phyloP scores from a whole-genome alignment of 23 red algal species.

The Rhodosorus marinus region DNA sequence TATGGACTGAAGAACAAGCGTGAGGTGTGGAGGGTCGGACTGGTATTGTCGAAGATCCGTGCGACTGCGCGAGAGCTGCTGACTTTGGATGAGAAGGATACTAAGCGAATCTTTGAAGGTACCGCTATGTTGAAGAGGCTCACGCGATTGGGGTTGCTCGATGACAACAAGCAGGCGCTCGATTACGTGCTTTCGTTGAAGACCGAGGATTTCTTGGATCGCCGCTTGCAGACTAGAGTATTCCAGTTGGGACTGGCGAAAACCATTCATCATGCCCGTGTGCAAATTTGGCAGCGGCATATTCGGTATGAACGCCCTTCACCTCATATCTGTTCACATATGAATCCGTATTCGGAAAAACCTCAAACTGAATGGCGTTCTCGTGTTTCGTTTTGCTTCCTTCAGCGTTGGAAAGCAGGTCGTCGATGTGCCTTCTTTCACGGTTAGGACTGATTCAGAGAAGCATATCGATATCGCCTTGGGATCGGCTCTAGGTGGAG shows the following conservation, averaged over 20 bases:
- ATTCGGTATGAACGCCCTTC: too few relatives aligned
- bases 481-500: slow-evolving; percentile 86
- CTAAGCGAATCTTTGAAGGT: slow-evolving; percentile 85
- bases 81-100: slow-evolving; percentile 84
- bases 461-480: slow-evolving; percentile 98
- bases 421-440: slow-evolving; percentile 88
- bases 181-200: slow-evolving; percentile 98
- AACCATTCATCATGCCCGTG: slow-evolving; percentile 92
- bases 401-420: slow-evolving; percentile 97
- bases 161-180: slow-evolving; percentile 73
- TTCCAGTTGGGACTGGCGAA: slow-evolving; percentile 93
- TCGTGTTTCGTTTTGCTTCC: too few relatives aligned
- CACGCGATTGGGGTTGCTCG: slow-evolving; percentile 81
- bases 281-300: slow-evolving; percentile 89
- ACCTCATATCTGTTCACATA: too few relatives aligned
- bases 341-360: too few relatives aligned
- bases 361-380: too few relatives aligned
- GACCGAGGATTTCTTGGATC: slow-evolving; percentile 93
- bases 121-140: slow-evolving; percentile 75
- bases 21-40: slow-evolving; percentile 95
- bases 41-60: slow-evolving; percentile 96
- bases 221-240: slow-evolving; percentile 93
- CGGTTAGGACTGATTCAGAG: slow-evolving; percentile 91
- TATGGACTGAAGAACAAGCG: slow-evolving; percentile 99
- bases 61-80: slow-evolving; percentile 81